These are phyloP conservation scores for Cladophialophora psammophila DNA, from an alignment of 2,329 filamentous ascomycete species.

Conservation along the genomic window DNA sequence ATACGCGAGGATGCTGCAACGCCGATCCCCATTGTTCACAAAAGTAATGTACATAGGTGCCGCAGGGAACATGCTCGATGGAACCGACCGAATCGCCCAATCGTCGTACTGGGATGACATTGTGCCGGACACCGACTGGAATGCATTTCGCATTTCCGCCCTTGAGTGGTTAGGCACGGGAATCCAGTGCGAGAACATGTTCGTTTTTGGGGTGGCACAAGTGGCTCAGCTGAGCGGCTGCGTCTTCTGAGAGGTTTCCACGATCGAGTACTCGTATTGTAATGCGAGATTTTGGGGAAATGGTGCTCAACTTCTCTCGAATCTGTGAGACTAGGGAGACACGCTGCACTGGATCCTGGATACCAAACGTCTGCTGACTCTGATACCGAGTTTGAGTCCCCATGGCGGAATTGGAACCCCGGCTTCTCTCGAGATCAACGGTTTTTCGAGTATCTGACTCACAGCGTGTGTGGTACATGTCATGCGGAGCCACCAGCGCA, in stretches of 20 bases:
- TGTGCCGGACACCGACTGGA: not conserved
- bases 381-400: not conserved
- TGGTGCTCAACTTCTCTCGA: not conserved
- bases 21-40: not conserved
- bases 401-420: slow-evolving; percentile 1
- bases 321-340: not conserved
- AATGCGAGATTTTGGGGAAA: not conserved
- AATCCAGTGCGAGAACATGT: not conserved
- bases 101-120: not conserved
- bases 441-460: not conserved
- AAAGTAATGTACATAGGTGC: not conserved
- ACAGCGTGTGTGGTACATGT: not conserved
- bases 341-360: not conserved
- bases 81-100: not conserved
- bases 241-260: not conserved
- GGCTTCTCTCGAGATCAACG: not conserved
- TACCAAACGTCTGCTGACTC: not conserved
- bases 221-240: not conserved
- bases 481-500: not conserved
- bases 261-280: not conserved
- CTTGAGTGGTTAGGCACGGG: not conserved
- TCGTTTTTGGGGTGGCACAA: not conserved
- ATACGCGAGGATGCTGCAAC: slow-evolving; percentile 9
- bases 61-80: not conserved
- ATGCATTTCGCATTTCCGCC: not conserved